Base-by-base conservation (phyloP, 345 rosid genomes). In the Eutrema japonicum region DNA sequence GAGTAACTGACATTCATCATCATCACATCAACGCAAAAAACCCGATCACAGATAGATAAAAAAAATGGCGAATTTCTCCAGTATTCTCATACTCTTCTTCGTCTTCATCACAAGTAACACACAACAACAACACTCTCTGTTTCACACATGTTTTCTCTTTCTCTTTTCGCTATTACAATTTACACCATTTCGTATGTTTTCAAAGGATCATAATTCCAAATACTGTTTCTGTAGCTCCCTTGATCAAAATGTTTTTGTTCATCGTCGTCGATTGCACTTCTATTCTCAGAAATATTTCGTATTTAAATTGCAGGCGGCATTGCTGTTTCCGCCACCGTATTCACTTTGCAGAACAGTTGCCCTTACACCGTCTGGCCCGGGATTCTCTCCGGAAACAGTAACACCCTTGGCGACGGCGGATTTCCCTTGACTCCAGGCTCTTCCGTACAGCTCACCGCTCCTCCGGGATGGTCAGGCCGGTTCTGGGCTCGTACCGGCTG, bases 401-500 rank as follows among this genome's bases (percentile, higher is more conserved):
- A 87, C 35, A 64, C 66, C 3, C 87, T 90, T 38, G 97, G 95
- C 8, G 86, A 78, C 11, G 98, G 96, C 12, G 96, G 94, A 7
- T 87, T 91, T 78, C 65, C 72, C 7, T 48, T 93, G 16, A 43
- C 84, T 2, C 79, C 96, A 0, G 87, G 88, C 10, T 72, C 84
- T 4, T 85, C 91, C 12, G 65, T 67, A 77, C 80, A 81, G 37
- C 66, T 91, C 69, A 78, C 83, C 2, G 93, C 92, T 40, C 97
- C 97, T 1, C 78, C 83, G 0, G 82, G 87, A 40, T 93, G 97
- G 97, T 91, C 98, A 2, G 97, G 97, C 27, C 83, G 98, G 0
- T 83, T 93, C 77, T 91, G 98, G 98, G 90, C 82, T 8, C 83
- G 98, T 66, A 93, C 95, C 0, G 94, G 90, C 61, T 93, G 97